phyloP scores from a whole-genome alignment of 345 rosid species.

The Zanthoxylum bungeanum region DNA sequence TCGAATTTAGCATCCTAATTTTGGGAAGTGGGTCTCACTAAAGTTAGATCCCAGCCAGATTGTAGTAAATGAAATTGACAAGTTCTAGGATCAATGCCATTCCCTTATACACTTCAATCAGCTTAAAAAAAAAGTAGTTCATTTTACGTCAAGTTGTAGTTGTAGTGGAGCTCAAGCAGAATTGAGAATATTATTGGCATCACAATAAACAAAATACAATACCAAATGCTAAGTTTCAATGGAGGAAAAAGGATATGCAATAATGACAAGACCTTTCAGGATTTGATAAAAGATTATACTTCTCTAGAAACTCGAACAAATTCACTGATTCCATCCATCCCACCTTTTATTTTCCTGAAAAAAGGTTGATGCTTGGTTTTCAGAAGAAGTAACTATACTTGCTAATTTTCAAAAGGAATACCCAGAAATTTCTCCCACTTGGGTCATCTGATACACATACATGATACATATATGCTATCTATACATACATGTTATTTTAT shows the following conservation, averaged over 20 bases:
- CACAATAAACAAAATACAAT: constrained; percentile 18
- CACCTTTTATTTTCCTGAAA: constrained; percentile 14
- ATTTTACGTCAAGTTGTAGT: constrained; percentile 28
- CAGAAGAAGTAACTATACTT: too few relatives aligned
- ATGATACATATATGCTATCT: not conserved
- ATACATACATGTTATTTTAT: too few relatives aligned
- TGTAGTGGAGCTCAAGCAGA: constrained; percentile 45
- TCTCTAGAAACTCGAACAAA: constrained; percentile 44
- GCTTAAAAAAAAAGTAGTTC: not conserved
- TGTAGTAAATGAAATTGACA: constrained; percentile 35
- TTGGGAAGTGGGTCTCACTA: constrained; percentile 38
- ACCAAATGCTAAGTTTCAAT: constrained; percentile 37
- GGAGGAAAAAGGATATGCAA: constrained; percentile 37
- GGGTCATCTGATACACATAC: not conserved
- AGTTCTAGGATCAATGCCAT: constrained; percentile 44
- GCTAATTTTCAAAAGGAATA: constrained; percentile 13
- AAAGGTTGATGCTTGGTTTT: constrained; percentile 30
- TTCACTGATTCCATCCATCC: constrained; percentile 44
- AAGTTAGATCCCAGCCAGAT: constrained; percentile 27
- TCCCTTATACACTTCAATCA: constrained; percentile 22
- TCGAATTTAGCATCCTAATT: constrained; percentile 39
- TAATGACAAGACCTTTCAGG: constrained; percentile 41
- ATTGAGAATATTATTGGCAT: constrained; percentile 28
- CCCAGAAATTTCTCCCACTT: constrained; percentile 8
- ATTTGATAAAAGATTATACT: constrained; percentile 43